phyloP scores from a whole-genome alignment of 495 filamentous ascomycete genomes.

The Rhypophila decipiens region DNA sequence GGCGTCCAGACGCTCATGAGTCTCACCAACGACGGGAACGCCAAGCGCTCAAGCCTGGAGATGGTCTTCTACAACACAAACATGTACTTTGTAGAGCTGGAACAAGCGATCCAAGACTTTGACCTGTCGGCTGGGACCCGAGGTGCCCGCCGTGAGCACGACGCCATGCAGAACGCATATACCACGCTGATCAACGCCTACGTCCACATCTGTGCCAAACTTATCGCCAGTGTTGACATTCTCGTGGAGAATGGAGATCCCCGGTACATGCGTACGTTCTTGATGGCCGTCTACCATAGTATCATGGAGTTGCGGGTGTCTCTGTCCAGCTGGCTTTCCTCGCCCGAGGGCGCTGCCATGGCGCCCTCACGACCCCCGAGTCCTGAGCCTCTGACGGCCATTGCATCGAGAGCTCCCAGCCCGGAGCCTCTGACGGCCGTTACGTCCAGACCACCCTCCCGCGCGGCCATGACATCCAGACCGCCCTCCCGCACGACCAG shows the following conservation, averaged over 20 bases:
- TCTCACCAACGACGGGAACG: slow-evolving; percentile 58
- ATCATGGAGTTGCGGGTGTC: slow-evolving; percentile 61
- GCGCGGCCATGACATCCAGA: background rate
- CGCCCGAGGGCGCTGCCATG: background rate
- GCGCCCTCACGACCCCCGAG: background rate
- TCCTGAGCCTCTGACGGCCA: background rate
- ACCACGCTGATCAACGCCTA: slow-evolving; percentile 67
- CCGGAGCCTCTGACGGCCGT: background rate
- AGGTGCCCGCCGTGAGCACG: slow-evolving; percentile 47
- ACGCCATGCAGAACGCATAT: slow-evolving; percentile 54
- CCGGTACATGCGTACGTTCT: slow-evolving; percentile 66
- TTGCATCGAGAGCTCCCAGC: background rate
- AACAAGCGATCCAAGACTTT: slow-evolving; percentile 60
- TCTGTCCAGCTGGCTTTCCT: slow-evolving; percentile 11
- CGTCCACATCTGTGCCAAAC: slow-evolving; percentile 59
- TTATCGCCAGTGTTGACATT: slow-evolving; percentile 58
- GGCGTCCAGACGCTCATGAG: slow-evolving; percentile 62
- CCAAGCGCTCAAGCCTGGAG: slow-evolving; percentile 64
- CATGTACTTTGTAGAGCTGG: slow-evolving; percentile 62
- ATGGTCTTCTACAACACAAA: slow-evolving; percentile 69
- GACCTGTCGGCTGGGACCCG: slow-evolving; percentile 46
- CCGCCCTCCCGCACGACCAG: too few species aligned
- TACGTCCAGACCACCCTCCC: slow-evolving; percentile 3
- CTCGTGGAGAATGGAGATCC: slow-evolving; percentile 67
- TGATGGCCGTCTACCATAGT: slow-evolving; percentile 71